Base-by-base conservation (phyloP, 345 rosid species). In the Citrus sp. region DNA sequence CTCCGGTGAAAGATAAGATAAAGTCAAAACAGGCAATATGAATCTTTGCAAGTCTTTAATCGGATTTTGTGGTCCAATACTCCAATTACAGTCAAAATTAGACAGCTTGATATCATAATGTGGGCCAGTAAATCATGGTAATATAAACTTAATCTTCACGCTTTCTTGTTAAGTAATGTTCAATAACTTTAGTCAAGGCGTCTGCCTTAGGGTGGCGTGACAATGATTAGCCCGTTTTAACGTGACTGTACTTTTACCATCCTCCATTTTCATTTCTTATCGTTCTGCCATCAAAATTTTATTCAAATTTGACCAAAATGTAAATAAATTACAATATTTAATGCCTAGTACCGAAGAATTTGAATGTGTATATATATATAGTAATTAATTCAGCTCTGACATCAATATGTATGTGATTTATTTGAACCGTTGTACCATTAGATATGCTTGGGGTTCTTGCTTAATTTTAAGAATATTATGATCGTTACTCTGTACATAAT, bases 101-200 rank as follows among this genome's bases (percentile, higher is more conserved):
- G 72, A 61, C 79, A 70, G 86, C 78, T 65, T 49, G 66, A 72
- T 73, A 79, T 80, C 69, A 83, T 83, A 49, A 62, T 0, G 66
- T 62, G 78, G 84, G 81, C 49, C 82, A 80, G 46, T 22, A 55
- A 72, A 81, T 83, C 72, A 83, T 81, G 72, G 32, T 4, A 14
- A n/a, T 55, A 38, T 28, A 64, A 69, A 25, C 82, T 82, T 64
- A 59, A 78, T 49, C 70, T 77, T 77, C 84, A 79, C 80, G 83
- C 16, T 58, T 38, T 42, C 78, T 37, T 6, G 3, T 19, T 14
- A 34, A 22, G 72, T 18, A 51, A 64, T 49, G 71, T 40, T 64
- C 42, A 24, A 1, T 75, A 3, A 74, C 66, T 6, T 28, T 46
- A 49, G 51, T 74, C 75, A 64, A 79, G 19, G 72, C 64, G 76